Conservation (phyloP, 2,329 filamentous ascomycete species). For the Dactylonectria estremocensis region DNA sequence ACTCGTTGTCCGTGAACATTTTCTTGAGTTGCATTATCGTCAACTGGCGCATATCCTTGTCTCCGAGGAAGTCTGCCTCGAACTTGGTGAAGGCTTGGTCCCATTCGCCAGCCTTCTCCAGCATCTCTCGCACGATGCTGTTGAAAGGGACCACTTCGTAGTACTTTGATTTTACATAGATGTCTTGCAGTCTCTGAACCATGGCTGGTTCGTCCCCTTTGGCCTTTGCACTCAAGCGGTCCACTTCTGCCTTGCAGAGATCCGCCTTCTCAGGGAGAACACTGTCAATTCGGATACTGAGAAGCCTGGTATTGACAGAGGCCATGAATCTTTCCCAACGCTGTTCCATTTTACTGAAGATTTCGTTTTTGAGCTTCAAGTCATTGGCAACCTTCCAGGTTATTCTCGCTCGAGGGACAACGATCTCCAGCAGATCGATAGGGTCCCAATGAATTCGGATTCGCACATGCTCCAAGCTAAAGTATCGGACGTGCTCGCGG, state of each 20-base stretch:
- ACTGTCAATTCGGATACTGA: constrained; percentile 91
- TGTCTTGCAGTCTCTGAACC: constrained; percentile 84
- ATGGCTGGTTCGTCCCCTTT: constrained; percentile 86
- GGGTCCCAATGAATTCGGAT: constrained; percentile 93
- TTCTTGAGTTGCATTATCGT: constrained; percentile 94
- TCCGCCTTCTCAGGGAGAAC: constrained; percentile 90
- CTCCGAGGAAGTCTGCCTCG: constrained; percentile 93
- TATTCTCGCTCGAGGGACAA: constrained; percentile 89
- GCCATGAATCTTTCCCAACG: constrained; percentile 89
- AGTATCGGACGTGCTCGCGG: constrained; percentile 92
- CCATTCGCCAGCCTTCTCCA: constrained; percentile 95
- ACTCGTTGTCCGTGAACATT: constrained; percentile 93
- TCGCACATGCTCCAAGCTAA: constrained; percentile 88
- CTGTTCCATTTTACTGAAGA: constrained; percentile 85
- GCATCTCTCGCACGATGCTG: constrained; percentile 87
- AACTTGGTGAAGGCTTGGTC: constrained; percentile 92
- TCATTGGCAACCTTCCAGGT: constrained; percentile 99
- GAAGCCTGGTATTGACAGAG: constrained; percentile 87
- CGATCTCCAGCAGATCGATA: constrained; percentile 93
- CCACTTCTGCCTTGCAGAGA: constrained; percentile 85
- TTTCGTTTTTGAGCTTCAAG: constrained; percentile 91
- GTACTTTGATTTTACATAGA: constrained; percentile 94
- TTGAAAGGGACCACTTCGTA: constrained; percentile 98
- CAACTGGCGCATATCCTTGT: constrained; percentile 94
- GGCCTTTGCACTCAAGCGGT: constrained; percentile 81